Evolutionary conservation across 1,139 yeast species (phyloP), one percentile per base, ranked within the genome.

Genomic region (Saccharomyces pastorianus): DNA sequence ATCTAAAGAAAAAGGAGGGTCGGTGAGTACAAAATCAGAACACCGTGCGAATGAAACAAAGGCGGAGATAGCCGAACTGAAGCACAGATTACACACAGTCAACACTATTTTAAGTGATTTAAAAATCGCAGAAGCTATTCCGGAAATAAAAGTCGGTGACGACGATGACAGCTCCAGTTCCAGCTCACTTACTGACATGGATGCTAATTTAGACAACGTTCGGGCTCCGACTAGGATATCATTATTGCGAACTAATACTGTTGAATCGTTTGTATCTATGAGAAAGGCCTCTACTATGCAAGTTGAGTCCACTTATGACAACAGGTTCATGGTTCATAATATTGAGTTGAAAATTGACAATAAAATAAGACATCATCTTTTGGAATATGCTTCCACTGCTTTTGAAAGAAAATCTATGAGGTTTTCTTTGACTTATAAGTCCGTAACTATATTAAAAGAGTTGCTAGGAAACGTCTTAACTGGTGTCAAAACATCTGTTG

Each of bases 241-340:
- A 14, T 26, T 27, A 27, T 27, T 53, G 51, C 66, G 61, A 52
- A 59, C 64, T 28, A 71, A 53, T 52, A 67, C 68, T 23, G 61
- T 64, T 34, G 68, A 61, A 46, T 69, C 72, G 0, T 62, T 56
- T 64, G 65, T 56, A 25, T 73, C 73, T 4, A 69, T 73, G 63
- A 67, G 71, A 51, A 65, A 65, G 42, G 71, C 71, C 6, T 67
- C 74, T 2, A 64, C 67, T 9, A 60, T 70, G 46, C 65, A 74
- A 64, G 64, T 66, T 27, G 64, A 68, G 6, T 73, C 75, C 2
- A 67, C 72, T 14, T 89, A 83, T 71, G 85, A 83, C 61, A 90
- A 90, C 64, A 73, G 95, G 55, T 89, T 88, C 64, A 83, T 88
- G 59, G 73, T 89, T 38, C 96, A 90, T 65, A 84, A 85, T 62